These are phyloP conservation scores for Clonostachys solani DNA, from an alignment of 2,329 filamentous ascomycete species.

Conservation along the genomic window DNA sequence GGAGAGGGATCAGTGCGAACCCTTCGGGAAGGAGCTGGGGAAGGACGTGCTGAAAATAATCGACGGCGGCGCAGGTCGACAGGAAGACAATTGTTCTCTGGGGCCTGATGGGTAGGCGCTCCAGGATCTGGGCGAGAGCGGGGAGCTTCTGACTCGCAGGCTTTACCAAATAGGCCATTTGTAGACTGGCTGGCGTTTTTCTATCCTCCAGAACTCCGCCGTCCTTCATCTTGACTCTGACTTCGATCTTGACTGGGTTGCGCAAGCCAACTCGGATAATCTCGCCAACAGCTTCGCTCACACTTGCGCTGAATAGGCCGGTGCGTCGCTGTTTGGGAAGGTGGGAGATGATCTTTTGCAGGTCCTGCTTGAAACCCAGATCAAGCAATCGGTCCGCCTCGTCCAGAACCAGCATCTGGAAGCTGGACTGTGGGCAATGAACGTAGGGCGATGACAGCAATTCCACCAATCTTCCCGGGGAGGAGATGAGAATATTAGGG, in stretches of 20 bases:
- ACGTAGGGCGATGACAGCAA: constrained; percentile 83
- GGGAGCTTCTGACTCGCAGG: constrained; percentile 79
- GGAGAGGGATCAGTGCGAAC: constrained; percentile 73
- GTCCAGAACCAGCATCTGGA: constrained; percentile 89
- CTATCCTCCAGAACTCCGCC: constrained; percentile 72
- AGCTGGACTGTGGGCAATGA: constrained; percentile 81
- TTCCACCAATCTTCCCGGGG: constrained; percentile 85
- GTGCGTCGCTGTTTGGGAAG: constrained; percentile 92
- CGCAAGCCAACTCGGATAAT: constrained; percentile 87
- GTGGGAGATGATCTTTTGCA: constrained; percentile 78
- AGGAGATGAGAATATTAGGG: constrained; percentile 86
- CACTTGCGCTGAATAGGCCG: constrained; percentile 88
- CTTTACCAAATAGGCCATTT: constrained; percentile 79
- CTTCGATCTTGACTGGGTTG: constrained; percentile 92
- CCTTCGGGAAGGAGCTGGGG: constrained; percentile 64
- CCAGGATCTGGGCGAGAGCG: constrained; percentile 65
- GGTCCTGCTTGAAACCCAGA: constrained; percentile 86
- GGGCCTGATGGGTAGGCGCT: constrained; percentile 65
- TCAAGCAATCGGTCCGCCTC: constrained; percentile 92
- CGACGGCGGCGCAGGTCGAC: constrained; percentile 89
- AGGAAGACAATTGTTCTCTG: constrained; percentile 88
- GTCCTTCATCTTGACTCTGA: constrained; percentile 76
- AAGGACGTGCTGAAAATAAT: constrained; percentile 85
- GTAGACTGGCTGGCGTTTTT: constrained; percentile 85
- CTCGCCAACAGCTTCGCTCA: constrained; percentile 92